Evolutionary conservation across 179 eudicot species (phyloP).

Genomic region (Silene noctiflora): DNA sequence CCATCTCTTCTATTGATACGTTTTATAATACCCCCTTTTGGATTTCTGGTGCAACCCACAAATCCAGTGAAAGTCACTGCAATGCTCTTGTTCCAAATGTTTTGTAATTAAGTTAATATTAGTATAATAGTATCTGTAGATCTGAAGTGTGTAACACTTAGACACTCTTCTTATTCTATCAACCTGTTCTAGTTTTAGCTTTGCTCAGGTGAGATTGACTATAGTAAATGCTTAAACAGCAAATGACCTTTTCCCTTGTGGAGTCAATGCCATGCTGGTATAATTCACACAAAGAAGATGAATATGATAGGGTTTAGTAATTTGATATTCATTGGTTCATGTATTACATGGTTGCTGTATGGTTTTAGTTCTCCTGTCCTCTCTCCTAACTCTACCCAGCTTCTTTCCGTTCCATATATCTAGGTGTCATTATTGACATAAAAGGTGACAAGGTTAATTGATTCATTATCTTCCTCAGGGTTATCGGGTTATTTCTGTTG

Average conservation of each 20-base stretch:
- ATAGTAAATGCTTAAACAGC: not conserved
- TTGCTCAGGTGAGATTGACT: not conserved
- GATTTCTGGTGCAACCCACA: not conserved
- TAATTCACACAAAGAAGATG: not conserved
- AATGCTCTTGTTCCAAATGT: not conserved
- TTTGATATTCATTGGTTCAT: constrained; percentile 1
- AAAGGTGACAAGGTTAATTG: not conserved
- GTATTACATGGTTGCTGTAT: not conserved
- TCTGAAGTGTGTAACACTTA: not conserved
- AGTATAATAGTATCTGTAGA: not conserved
- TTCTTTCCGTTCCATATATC: not conserved
- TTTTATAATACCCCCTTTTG: not conserved
- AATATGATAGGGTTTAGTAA: constrained; percentile 2
- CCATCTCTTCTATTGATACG: not conserved
- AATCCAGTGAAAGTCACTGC: not conserved
- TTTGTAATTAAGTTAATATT: not conserved
- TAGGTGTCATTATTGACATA: not conserved
- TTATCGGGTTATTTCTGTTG: constrained; percentile 88
- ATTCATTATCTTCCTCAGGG: constrained; percentile 55
- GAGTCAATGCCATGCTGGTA: not conserved
- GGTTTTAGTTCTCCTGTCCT: not conserved
- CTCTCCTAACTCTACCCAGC: not conserved
- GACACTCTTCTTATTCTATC: not conserved
- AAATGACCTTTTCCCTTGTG: constrained; percentile 1
- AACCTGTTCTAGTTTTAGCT: not conserved